Conservation (phyloP, 345 rosid species). For the Punica granatum region DNA sequence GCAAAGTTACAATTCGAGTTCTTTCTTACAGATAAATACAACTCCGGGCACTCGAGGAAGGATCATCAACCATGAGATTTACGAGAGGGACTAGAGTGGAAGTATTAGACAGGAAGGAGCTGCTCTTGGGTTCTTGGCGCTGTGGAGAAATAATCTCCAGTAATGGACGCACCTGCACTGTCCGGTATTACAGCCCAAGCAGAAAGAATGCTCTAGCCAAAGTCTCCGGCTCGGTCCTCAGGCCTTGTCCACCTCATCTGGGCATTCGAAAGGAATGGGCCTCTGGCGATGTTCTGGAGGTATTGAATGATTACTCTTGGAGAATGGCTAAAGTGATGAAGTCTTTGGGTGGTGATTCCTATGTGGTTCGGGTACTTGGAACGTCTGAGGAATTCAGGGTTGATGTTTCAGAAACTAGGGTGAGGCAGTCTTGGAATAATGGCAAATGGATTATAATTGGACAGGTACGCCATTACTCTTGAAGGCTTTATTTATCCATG, state of each 20-base stretch:
- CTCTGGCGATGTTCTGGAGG: conserved; percentile 76
- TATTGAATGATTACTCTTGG: conserved; percentile 56
- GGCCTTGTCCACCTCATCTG: conserved; percentile 49
- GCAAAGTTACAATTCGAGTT: neutral
- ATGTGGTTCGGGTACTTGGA: conserved; percentile 57
- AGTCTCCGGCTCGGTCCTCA: conserved; percentile 45
- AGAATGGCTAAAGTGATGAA: conserved; percentile 58
- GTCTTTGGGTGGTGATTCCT: conserved; percentile 34
- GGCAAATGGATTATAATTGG: conserved; percentile 56
- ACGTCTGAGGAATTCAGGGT: conserved; percentile 50
- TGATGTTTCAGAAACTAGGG: conserved; percentile 35
- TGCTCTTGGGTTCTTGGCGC: conserved; percentile 68
- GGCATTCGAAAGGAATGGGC: conserved; percentile 36
- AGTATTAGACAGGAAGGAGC: conserved; percentile 47
- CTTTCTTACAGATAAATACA: neutral
- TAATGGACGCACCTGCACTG: conserved; percentile 52
- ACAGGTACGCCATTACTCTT: conserved; percentile 28
- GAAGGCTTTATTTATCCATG: neutral
- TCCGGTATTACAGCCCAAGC: conserved; percentile 30
- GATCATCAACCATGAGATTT: conserved; percentile 41
- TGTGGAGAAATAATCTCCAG: conserved; percentile 61
- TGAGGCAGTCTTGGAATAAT: conserved; percentile 69
- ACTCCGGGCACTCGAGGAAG: conserved; percentile 1
- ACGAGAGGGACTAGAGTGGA: conserved; percentile 62
- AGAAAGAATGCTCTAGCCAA: conserved; percentile 24